A percentile compares a stretch with the other conserved stretches of the same genome.
Evolutionary conservation across 1,284 basidiomycete genomes (phyloP).

Genomic region (Ganoderma boninense): DNA sequence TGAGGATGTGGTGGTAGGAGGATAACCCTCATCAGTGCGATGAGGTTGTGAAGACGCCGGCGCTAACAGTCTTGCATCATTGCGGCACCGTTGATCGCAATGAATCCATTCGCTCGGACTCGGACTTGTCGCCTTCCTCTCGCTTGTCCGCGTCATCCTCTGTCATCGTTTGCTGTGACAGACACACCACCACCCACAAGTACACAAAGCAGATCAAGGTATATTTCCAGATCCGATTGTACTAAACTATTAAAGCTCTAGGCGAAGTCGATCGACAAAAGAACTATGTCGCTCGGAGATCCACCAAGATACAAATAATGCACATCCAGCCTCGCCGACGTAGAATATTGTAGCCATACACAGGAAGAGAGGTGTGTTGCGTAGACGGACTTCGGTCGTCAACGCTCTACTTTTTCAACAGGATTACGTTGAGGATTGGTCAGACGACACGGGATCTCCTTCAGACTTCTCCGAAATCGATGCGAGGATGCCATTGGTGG

Average conservation of each 20-base stretch:
- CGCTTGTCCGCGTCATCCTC: background rate
- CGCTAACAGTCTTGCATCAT: background rate
- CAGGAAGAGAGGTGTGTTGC: background rate
- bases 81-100: background rate
- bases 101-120: background rate
- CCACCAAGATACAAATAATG: background rate
- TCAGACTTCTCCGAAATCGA: conserved; percentile 32
- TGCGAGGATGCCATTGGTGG: conserved; percentile 13
- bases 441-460: background rate
- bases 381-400: too few species aligned
- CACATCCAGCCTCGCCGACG: background rate
- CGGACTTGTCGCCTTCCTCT: background rate
- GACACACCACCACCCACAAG: background rate
- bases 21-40: background rate
- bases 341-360: background rate
- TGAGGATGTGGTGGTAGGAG: background rate
- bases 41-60: background rate
- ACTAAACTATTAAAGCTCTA: background rate
- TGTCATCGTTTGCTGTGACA: background rate
- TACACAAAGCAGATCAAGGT: background rate
- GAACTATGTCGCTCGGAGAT: background rate
- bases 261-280: background rate
- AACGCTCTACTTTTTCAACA: background rate
- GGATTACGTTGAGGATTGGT: background rate
- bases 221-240: background rate